Base-by-base conservation (phyloP, 1,284 basidiomycete genomes). In the Ustilago lituana region DNA sequence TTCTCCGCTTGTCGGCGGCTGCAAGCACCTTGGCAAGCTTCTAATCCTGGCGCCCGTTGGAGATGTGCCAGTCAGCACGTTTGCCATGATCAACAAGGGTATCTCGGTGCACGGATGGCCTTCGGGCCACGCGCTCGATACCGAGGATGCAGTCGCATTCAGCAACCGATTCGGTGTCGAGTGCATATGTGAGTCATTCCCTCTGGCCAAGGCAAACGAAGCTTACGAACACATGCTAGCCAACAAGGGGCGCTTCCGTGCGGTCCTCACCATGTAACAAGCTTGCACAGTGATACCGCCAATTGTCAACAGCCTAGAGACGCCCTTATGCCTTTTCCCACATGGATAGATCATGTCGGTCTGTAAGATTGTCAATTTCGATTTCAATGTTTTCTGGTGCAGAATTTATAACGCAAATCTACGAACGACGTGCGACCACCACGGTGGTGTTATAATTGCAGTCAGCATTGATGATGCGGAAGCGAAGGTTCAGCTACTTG, bases 31-130 rank as follows among this genome's bases (percentile, higher is more conserved):
- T 22, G 84, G 84, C 12, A 79, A 78, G 35, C 68, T 85, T 6
- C 47, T 82, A 24, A 55, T 81, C 41, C 56, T 83, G 12, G 64
- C 64, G 26, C 64, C 73, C 31, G 74, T 70, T 22, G 68, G 67
- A 14, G 55, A 67, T 19, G 38, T 81, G 17, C 57, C 67, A 15
- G 59, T 76, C 38, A 63, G 54, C 43, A 38, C 74, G 24, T 65
- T 78, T 24, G 58, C 78, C 15, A 64, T 85, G 55, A 81, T 85
- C 55, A 43, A 55, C 26, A 80, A 82, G 51, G 73, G 83, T 10
- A 66, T 82, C 29, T 67, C 72, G 12, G 67, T 85, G 20, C 80
- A 77, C 26, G 83, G 83, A 5, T 81, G 82, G 81, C 83, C 83
- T 3, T 78, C 78, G 3, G 83, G 81, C 11, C 58, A 67, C 14